Evolutionary conservation across 192 early-diverging fungal genomes (phyloP).

Genomic region (Thamnidium elegans): DNA sequence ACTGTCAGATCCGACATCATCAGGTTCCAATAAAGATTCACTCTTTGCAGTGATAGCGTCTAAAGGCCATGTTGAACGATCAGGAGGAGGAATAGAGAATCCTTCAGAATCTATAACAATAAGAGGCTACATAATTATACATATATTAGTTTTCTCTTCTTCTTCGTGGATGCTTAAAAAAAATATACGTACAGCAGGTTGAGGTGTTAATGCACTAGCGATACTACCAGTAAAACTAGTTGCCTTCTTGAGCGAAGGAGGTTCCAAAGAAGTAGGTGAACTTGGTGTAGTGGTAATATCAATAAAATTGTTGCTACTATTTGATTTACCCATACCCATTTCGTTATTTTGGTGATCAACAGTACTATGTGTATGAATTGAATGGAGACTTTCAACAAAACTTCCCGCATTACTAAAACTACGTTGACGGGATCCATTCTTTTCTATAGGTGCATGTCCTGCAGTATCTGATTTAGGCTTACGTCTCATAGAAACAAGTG

Average conservation of each 20-base stretch:
- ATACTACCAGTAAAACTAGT: constrained; percentile 22
- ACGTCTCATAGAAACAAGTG: constrained; percentile 24
- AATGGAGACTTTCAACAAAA: constrained; percentile 6
- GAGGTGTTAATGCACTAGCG: not conserved
- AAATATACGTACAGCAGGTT: not conserved
- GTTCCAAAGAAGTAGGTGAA: constrained; percentile 2
- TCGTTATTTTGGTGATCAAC: not conserved
- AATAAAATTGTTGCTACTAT: not conserved
- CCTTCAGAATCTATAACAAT: constrained; percentile 49
- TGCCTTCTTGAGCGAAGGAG: constrained; percentile 13
- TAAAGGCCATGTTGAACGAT: constrained; percentile 37
- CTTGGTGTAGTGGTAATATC: not conserved
- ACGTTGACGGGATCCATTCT: not conserved
- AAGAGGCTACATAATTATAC: constrained; percentile 26
- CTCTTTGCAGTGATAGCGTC: not conserved
- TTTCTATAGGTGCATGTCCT: constrained; percentile 1
- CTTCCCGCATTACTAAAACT: constrained; percentile 14
- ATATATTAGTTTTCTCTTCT: too few species aligned
- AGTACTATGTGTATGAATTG: not conserved
- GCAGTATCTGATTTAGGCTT: constrained; percentile 19
- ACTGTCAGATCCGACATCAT: constrained; percentile 17
- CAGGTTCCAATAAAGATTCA: constrained; percentile 18
- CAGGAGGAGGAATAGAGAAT: constrained; percentile 50
- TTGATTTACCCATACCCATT: not conserved
- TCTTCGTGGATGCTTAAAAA: too few species aligned